Base-by-base conservation (phyloP, 306 rosid species). In the Quercus glauca region DNA sequence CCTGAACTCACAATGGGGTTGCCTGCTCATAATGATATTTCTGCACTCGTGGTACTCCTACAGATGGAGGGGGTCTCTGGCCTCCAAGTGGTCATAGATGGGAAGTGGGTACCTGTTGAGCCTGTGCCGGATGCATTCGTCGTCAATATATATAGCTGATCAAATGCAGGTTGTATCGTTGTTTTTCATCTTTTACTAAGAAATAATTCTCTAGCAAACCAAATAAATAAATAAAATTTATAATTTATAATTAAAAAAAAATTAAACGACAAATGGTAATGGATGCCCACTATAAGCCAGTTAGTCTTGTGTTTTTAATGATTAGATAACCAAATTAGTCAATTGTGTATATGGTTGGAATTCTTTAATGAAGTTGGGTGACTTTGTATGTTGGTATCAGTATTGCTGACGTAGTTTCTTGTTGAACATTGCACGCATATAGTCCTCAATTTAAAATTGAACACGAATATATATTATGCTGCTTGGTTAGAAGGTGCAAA, bases 41-140 rank as follows among this genome's bases (percentile, higher is more conserved):
- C 61, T 28, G 67, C 65, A 11, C 73, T 79, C 11, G 73, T 64
- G 4, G 3, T 73, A 15, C 78, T 79, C 11, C 72, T 17, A 11
- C 83, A 79, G 9, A 31, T 37, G 41, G 68, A 79, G 63, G 78
- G 74, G 64, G 83, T 79, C 29, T 1, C 45, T 71, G 78, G 73
- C 43, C 76, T 79, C 45, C 74, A 73, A 51, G 74, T 73, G 20
- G 5, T 45, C 19, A 23, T 20, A 52, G 69, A 79, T 63, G 78
- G 65, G 12, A 79, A 73, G 1, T 79, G 78, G 78, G 57, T 79
- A 2, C 31, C 78, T 1, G 78, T 73, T 14, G 78, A 63, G 14
- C 77, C 82, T 61, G 12, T 79, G 3, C 82, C 82, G 5, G 77
- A 51, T 73, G 77, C 82, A 28, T 70, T 78, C 14, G 76, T 78